Base-by-base conservation (phyloP, 2,329 filamentous ascomycete genomes). In the Zymoseptoria pseudotritici region DNA sequence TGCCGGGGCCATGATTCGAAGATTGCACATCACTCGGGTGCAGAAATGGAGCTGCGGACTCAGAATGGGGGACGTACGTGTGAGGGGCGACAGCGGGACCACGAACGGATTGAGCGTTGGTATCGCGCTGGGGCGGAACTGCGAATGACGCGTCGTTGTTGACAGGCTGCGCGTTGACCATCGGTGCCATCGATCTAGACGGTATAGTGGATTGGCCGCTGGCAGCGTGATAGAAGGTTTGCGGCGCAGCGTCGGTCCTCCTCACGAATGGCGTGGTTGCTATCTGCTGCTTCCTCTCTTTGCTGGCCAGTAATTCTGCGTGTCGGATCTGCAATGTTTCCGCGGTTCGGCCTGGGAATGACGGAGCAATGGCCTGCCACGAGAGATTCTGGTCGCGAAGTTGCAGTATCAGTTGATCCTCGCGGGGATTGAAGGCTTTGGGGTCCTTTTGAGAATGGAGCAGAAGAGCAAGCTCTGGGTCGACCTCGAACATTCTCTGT, bases 351-450 rank as follows among this genome's bases (percentile, higher is more conserved):
- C 60, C 51, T 0, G 72, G 70, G 50, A 73, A 68, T 9, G 70
- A 62, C 19, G 58, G 26, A 0, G 67, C 69, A 8, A 77, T 73
- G 1, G 71, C 62, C 2, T 58, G 50, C 73, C 74, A 77, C 7
- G 58, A 61, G 10, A 61, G 50, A 36, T 29, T 17, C 3, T 54
- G 49, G 17, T 58, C 17, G 5, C 36, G 36, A 46, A 51, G 56
- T 36, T 53, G 54, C 56, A 31, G 42, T 31, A 31, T 58, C 49
- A 21, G 55, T 50, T 13, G 54, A 42, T 49, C 55, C 54, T 51
- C 59, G 24, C 36, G 56, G 19, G 50, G 53, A 46, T 19, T 49
- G 56, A 36, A 52, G n/a, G 29, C 29, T 42, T 31, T 50, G 26
- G 20, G 56, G 24, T 31, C 31, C n/a, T 8, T 50, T 22, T 7